These are phyloP conservation scores for Laburnicola sp. DNA, from an alignment of 2,329 filamentous ascomycete species.

Conservation along the genomic window DNA sequence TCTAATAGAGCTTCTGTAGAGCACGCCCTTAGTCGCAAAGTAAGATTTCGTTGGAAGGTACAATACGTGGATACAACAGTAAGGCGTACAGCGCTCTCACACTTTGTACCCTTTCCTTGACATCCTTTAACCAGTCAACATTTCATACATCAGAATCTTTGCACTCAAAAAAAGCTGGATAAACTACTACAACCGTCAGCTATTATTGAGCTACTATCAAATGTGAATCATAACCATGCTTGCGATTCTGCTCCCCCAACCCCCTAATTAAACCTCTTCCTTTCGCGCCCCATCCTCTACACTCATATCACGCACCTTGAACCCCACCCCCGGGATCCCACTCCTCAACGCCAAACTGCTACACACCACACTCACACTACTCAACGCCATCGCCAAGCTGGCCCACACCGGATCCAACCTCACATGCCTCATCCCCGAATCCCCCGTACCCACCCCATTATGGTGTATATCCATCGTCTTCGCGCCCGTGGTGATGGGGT, in stretches of 20 bases:
- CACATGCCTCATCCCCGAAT: conserved; percentile 56
- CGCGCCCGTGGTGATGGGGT: conserved; percentile 56
- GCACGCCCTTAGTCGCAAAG: too few species aligned
- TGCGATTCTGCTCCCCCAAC: background rate
- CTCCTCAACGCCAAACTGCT: conserved; percentile 75
- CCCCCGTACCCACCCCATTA: conserved; percentile 42
- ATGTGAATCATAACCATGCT: too few species aligned
- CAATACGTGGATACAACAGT: too few species aligned
- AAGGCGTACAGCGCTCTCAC: too few species aligned
- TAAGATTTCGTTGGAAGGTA: too few species aligned
- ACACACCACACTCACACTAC: conserved; percentile 83
- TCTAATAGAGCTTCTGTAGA: too few species aligned
- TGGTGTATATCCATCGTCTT: conserved; percentile 52
- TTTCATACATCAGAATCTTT: too few species aligned
- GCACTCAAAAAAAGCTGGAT: too few species aligned
- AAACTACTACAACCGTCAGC: too few species aligned
- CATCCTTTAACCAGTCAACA: too few species aligned
- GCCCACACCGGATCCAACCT: conserved; percentile 82
- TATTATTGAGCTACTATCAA: too few species aligned
- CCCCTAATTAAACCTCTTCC: conserved; percentile 51
- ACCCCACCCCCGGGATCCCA: conserved; percentile 49
- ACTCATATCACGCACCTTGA: conserved; percentile 29
- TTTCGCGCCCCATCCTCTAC: background rate
- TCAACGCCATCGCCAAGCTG: conserved; percentile 87
- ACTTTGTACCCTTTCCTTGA: too few species aligned